Base-by-base conservation (phyloP, 805 yeast genomes). In the Kuraishia piskuri region DNA sequence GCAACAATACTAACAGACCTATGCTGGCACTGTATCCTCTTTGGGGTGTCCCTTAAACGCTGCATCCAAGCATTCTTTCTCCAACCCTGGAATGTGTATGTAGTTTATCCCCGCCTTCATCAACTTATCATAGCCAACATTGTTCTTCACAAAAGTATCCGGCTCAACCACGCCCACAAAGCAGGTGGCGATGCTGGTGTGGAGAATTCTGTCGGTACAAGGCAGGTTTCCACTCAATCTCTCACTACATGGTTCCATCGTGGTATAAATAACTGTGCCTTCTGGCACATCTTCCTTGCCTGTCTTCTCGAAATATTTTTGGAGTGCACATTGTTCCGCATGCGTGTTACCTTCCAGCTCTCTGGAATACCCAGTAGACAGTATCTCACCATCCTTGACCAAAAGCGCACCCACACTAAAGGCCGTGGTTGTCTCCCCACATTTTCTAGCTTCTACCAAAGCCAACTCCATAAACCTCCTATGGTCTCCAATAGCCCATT, bases 191-290 rank as follows among this genome's bases (percentile, higher is more conserved):
- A 92, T 84, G 7, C 63, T 59, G 1, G 70, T 73, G 1, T 61
- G 57, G 0, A 81, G 66, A 6, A 94, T 82, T 25, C 98, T 76
- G 56, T 90, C 90, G 2, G 82, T 83, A 68, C 99, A 94, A 0
- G 99, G 96, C 51, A 75, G 61, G 59, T 92, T 91, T 0, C 98
- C 98, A 63, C 97, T 90, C 36, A 92, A 71, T 52, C 99, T 75
- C 54, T 80, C 78, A 5, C 96, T 84, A 65, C 99, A 94, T 0
- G 99, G 99, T 64, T 94, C 99, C 98, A 94, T 94, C 0, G 97
- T 90, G 0, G 98, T 92, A 67, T 88, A 94, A 12, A 94, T 67
- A 44, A 87, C 88, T 0, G 94, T 81, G 0, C 96, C 96, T 8
- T 61, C 63, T 0, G 97, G 97, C 2, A 90, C 73, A 2, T 69